Percentiles rank a stretch among this genome's conserved stretches.
Conservation (phyloP, 768 basidiomycete genomes). For the Leccinum disarticulatum region DNA sequence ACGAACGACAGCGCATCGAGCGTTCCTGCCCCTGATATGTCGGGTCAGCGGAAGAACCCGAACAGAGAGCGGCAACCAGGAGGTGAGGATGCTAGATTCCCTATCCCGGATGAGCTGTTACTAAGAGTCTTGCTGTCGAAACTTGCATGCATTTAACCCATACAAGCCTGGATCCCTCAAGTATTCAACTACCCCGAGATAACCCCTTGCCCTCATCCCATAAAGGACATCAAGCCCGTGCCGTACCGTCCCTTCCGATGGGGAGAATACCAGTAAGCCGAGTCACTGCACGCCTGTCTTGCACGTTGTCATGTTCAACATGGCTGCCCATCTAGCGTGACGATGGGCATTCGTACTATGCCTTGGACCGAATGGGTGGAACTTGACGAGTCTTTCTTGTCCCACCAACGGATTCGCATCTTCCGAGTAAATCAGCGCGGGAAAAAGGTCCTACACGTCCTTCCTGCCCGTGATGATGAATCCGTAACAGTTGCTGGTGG, state of each 20-base stretch:
- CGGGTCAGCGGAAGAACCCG: not conserved
- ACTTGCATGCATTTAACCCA: not conserved
- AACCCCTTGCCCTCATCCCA: conserved; percentile 38
- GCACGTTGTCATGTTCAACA: not conserved
- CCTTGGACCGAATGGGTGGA: conserved; percentile 77
- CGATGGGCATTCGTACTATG: conserved; percentile 74
- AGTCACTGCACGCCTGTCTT: not conserved
- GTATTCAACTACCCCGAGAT: conserved; percentile 54
- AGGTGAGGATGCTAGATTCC: conserved; percentile 16
- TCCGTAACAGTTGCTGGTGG: conserved; percentile 33
- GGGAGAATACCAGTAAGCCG: conserved; percentile 65
- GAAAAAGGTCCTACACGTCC: conserved; percentile 47
- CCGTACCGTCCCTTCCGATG: conserved; percentile 70
- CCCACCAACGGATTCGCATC: conserved; percentile 57
- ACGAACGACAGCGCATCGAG: not conserved
- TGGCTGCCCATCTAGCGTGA: conserved; percentile 43
- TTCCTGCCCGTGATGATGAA: conserved; percentile 45
- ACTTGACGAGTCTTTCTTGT: conserved; percentile 58
- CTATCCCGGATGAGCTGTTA: not conserved
- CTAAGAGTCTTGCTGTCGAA: not conserved
- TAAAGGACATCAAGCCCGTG: conserved; percentile 52
- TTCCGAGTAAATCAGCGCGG: conserved; percentile 55
- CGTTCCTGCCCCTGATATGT: not conserved
- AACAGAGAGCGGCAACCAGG: conserved; percentile 29
- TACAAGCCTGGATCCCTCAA: conserved; percentile 54